Base-by-base conservation (phyloP, 23 red algal genomes). In the Gracilaria caudata region DNA sequence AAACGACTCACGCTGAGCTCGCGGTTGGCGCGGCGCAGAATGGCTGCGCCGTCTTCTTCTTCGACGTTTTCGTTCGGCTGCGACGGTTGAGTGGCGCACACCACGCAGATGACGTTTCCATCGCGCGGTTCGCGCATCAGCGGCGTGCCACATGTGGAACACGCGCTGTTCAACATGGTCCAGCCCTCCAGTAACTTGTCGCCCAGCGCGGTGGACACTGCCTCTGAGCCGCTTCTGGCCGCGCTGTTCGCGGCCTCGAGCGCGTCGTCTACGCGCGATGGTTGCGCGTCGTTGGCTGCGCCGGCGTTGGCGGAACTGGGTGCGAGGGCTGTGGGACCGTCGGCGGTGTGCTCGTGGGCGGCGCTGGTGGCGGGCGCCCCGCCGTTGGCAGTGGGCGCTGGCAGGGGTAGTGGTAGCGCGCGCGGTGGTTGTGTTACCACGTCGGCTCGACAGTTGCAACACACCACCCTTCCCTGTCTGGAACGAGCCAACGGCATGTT, bases 111-210 rank as follows among this genome's bases (percentile, higher is more conserved):
- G 30, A 91, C 60, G 25, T 16, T 7, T 9, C 61, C 77, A 14
- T 51, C 70, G 39, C 39, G 39, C 34, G 45, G 49, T 23, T 82
- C 81, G 41, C 79, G 51, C 30, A 93, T 32, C 4, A 93, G 81
- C 23, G 90, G 79, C 80, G 71, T 38, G 23, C 11, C 57, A 57
- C 90, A 93, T 5, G n/a, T n/a, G 4, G 32, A 44, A 54, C 90
- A 93, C 37, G 45, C 28, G 46, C 49, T 53, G 45, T 75, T 29
- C 40, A 93, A 25, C 90, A 93, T 86, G 30, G 79, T 93, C 78
- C 78, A 93, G 33, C 90, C 90, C 72, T 93, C 68, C 61, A 93
- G 70, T 39, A 93, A 57, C 53, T 93, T 93, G 24, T 86, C 90
- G 30, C 90, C 81, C 30, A 93, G 74, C 36, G 28, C 45, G 3